Base-by-base conservation (phyloP, 2,329 filamentous ascomycete species). In the Calonectria henricotiae region DNA sequence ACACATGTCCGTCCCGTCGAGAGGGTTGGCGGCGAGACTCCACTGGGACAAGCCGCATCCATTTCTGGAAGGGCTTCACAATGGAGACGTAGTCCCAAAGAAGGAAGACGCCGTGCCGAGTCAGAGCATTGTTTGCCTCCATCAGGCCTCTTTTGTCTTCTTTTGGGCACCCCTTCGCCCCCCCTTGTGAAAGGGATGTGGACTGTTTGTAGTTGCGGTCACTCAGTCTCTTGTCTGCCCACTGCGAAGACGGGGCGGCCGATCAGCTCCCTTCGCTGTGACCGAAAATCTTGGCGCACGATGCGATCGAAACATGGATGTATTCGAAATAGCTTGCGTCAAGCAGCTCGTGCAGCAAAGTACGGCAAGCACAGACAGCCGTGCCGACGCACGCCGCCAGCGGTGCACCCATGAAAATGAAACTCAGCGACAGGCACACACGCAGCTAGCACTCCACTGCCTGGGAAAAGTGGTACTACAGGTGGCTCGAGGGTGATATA, bases 371-470 rank as follows among this genome's bases (percentile, higher is more conserved):
- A 61, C 55, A 61, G 55, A 61, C 39, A 23, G 60, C 60, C 41
- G 30, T 35, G 32, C 49, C 63, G 54, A 62, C 23, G 62, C 27
- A 55, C 37, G 55, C 54, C 30, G 64, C 44, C 55, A 55, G 47
- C 27, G 20, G 20, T 20, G 54, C 55, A 55, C 47, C 46, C 67
- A 69, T 69, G 67, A 66, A 65, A 69, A 41, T 54, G 39, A 49
- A 68, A 27, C 46, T 62, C 39, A 37, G 64, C 15, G 55, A 37
- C 55, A 27, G 20, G 35, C 49, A 46, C 44, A 43, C 12, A 43
- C 12, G n/a, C 46, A 30, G 37, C 55, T 41, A 77, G 61, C 68
- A 74, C 71, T 74, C 71, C 70, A 69, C 69, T 35, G 49, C 37
- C 15, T 58, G 46, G 41, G 65, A 66, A 69, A 72, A 65, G 69